Evolutionary conservation across 768 basidiomycete species (phyloP), one percentile per base, ranked within the genome.

Genomic region (Tulasnella sp.): DNA sequence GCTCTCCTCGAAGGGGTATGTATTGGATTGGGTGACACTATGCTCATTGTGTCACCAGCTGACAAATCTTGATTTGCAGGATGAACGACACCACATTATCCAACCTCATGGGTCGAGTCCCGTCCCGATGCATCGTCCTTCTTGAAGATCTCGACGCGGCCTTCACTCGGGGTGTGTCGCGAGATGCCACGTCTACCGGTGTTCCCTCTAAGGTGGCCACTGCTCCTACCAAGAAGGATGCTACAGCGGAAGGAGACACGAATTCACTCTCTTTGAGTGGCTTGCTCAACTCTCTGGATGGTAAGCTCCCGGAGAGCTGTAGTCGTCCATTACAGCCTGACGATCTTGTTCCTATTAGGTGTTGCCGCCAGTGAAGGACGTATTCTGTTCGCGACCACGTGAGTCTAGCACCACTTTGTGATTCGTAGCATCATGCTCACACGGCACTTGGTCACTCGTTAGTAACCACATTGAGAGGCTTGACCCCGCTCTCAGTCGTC

Each of bases 131-230:
- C 76, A 90, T 94, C 62, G 77, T 94, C 65, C 84, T 94, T 71
- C 79, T 94, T 69, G 92, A 94, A 74, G 73, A 94, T 76, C 79
- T 94, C 65, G 89, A 92, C 69, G 89, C 89, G 58, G 89, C 89
- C 25, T 92, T 92, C 74, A 92, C 89, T 63, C 84, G 87, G 51
- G 85, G 83, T 57, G 83, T 90, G 68, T 84, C 80, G 70, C 88
- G 89, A 73, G 89, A 90, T 70, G 74, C 80, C 48, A 78, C 72
- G 12, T 89, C 88, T 9, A 92, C 89, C 22, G 88, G 88, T 38
- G 72, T 77, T 22, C 88, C 89, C 22, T 38, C 49, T 27, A 49
- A 31, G 27, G 44, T 46, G 2, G 42, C 38, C 9, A 77, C 80
- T 41, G 70, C 73, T 17, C 64, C 77, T 15, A 68, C 76, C 43